Conservation (phyloP, 805 yeast genomes). For the Wickerhamiella sorbophila region DNA sequence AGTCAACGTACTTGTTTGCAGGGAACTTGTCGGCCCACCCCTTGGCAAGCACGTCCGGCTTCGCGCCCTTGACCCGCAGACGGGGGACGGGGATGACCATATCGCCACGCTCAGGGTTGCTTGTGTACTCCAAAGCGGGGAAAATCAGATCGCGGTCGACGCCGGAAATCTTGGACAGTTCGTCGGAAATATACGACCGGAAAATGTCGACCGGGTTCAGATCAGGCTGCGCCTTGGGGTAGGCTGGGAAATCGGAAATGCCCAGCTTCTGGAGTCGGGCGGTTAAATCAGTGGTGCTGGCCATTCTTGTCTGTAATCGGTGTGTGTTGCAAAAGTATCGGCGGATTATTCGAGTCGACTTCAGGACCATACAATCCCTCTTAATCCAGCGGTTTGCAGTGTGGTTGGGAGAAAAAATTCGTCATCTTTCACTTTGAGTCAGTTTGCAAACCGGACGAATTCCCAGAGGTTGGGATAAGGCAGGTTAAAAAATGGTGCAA, state of each 20-base stretch:
- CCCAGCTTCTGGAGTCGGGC: conserved; percentile 16
- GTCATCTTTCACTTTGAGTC: too few relatives aligned
- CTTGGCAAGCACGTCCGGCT: conserved; percentile 54
- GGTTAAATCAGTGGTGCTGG: conserved; percentile 10
- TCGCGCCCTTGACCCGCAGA: conserved; percentile 66
- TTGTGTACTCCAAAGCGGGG: conserved; percentile 80
- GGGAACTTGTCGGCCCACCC: conserved; percentile 75
- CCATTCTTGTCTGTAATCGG: conserved; percentile 9
- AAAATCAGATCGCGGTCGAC: conserved; percentile 57
- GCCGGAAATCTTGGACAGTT: conserved; percentile 56
- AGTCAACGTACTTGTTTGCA: conserved; percentile 36
- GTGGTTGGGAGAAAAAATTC: neutral
- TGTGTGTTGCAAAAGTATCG: neutral
- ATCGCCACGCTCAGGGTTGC: conserved; percentile 82
- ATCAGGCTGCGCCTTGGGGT: conserved; percentile 53
- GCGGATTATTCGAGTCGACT: neutral
- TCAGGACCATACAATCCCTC: neutral
- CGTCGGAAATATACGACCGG: conserved; percentile 77
- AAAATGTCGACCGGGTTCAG: conserved; percentile 73
- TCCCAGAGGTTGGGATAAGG: too few relatives aligned
- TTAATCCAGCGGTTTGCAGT: neutral
- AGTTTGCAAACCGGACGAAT: too few relatives aligned
- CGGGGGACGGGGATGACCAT: conserved; percentile 86
- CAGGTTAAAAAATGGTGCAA: too few relatives aligned
- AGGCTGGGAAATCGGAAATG: conserved; percentile 11